Evolutionary conservation across 768 basidiomycete genomes (phyloP).

Genomic region (Termitomyces sp.): DNA sequence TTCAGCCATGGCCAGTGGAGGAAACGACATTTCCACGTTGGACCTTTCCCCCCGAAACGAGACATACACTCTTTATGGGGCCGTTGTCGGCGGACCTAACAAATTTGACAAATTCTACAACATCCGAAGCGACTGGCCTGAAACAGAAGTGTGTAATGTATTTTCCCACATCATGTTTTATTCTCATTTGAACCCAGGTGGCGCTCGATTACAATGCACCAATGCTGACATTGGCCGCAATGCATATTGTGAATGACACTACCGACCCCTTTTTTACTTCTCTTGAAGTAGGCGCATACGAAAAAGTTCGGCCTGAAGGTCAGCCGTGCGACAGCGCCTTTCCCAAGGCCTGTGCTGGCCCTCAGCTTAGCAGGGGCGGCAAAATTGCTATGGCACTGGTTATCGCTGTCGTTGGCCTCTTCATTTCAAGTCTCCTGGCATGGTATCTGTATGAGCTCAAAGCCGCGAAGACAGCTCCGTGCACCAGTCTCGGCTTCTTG

Average conservation of each 20-base stretch:
- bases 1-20: conserved; percentile 84
- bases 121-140: conserved; percentile 83
- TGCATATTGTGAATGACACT: conserved; percentile 61
- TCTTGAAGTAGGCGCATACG: conserved; percentile 63
- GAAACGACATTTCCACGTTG: conserved; percentile 60
- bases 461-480: background rate
- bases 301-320: conserved; percentile 54
- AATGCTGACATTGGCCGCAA: conserved; percentile 78
- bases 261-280: conserved; percentile 74
- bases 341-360: conserved; percentile 40
- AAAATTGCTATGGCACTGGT: conserved; percentile 69
- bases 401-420: conserved; percentile 53
- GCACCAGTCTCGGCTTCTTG: background rate
- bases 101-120: conserved; percentile 73
- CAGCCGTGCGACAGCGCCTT: conserved; percentile 77
- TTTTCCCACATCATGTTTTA: background rate
- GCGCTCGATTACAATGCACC: conserved; percentile 91
- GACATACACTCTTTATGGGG: conserved; percentile 80
- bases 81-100: conserved; percentile 84
- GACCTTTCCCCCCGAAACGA: conserved; percentile 68
- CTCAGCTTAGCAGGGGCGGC: conserved; percentile 49
- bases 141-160: conserved; percentile 61
- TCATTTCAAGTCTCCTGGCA: conserved; percentile 42
- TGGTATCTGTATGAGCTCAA: conserved; percentile 30
- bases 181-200: conserved; percentile 31